phyloP scores from a whole-genome alignment of 73 alveolate genomes.

The Urostyla sp. region DNA sequence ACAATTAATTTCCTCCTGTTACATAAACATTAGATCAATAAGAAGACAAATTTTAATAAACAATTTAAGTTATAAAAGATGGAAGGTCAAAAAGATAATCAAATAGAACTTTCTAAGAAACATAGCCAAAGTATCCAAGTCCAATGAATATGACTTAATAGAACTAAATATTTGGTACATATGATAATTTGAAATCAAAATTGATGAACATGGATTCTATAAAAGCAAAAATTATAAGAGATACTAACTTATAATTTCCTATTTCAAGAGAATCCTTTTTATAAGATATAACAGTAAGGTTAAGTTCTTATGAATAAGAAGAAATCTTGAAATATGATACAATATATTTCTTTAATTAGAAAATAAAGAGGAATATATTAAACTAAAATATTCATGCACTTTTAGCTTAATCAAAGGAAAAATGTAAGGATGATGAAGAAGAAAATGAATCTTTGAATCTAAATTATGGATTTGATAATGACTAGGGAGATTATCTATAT shows the following conservation, averaged over 20 bases:
- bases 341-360: neutral
- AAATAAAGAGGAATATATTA: neutral
- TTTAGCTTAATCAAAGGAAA: neutral
- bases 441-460: neutral
- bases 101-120: conserved; percentile 13
- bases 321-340: conserved; percentile 1
- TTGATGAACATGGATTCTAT: conserved; percentile 14
- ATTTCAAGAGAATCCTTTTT: conserved; percentile 7
- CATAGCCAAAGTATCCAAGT: neutral
- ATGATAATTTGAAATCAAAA: neutral
- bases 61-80: neutral
- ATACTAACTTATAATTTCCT: neutral
- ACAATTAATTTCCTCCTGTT: too few species aligned
- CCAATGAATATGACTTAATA: neutral
- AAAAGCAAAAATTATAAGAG: conserved; percentile 13
- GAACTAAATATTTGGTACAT: too few species aligned
- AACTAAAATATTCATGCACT: neutral
- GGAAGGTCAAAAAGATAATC: conserved; percentile 29
- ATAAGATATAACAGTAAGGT: neutral
- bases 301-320: conserved; percentile 33
- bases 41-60: neutral
- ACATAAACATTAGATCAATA: neutral
- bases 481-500: conserved; percentile 90
- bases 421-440: neutral
- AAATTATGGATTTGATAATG: conserved; percentile 77